phyloP scores from a whole-genome alignment of 2,329 filamentous ascomycete genomes.

The Davidsoniella virescens region DNA sequence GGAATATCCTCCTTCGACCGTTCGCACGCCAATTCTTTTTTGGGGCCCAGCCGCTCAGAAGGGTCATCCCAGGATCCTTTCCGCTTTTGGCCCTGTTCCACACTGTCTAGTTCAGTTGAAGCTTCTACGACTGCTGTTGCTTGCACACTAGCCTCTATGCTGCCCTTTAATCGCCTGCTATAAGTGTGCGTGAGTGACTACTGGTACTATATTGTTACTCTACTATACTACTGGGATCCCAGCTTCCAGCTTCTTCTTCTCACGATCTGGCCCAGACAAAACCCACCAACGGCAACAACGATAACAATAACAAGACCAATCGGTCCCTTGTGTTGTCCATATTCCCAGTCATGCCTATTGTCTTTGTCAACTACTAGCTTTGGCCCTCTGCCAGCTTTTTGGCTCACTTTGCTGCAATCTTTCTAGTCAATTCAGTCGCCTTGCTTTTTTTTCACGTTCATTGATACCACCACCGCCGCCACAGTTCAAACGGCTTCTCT shows the following conservation, averaged over 20 bases:
- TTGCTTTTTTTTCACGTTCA: not conserved
- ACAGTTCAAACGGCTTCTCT: too few relatives aligned
- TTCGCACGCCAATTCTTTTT: not conserved
- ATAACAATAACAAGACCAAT: too few relatives aligned
- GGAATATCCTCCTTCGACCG: too few relatives aligned
- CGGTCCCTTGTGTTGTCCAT: too few relatives aligned
- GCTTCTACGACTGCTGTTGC: too few relatives aligned
- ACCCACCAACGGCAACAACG: too few relatives aligned
- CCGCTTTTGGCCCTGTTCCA: slow-evolving; percentile 5
- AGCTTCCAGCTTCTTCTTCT: not conserved
- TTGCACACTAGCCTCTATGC: not conserved
- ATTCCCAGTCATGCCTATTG: slow-evolving; percentile 6
- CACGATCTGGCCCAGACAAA: slow-evolving; percentile 3
- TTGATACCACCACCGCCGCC: not conserved
- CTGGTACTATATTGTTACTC: not conserved
- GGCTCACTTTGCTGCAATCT: slow-evolving; percentile 1
- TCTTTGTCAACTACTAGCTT: slow-evolving; percentile 7
- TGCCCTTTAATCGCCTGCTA: not conserved
- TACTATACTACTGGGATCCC: not conserved
- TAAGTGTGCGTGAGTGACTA: not conserved
- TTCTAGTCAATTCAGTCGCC: not conserved
- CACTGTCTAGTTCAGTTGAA: not conserved
- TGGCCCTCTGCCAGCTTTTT: slow-evolving; percentile 7
- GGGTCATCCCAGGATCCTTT: slow-evolving; percentile 4
- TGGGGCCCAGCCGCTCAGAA: not conserved